phyloP scores from a whole-genome alignment of 305 asterid species.

The Fraxinus albicans region DNA sequence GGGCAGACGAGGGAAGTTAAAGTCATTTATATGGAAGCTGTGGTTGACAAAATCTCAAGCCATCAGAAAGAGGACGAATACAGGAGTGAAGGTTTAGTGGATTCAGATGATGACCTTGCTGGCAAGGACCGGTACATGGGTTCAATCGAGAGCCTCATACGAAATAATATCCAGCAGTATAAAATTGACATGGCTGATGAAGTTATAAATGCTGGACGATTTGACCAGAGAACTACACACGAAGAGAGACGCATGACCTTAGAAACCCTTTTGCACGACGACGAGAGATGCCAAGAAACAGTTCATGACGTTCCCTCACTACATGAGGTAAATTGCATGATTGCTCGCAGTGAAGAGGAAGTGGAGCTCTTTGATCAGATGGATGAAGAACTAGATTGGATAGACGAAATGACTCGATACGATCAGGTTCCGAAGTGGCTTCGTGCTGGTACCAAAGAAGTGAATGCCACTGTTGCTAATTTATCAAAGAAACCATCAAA shows the following conservation, averaged over 20 bases:
- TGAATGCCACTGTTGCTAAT: constrained; percentile 62
- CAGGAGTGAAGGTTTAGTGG: constrained; percentile 68
- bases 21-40: constrained; percentile 98
- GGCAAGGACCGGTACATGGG: constrained; percentile 97
- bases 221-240: constrained; percentile 99
- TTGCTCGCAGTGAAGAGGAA: constrained; percentile 94
- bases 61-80: constrained; percentile 96
- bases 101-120: constrained; percentile 95
- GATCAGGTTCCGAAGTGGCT: constrained; percentile 96
- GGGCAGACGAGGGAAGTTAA: constrained; percentile 99
- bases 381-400: constrained; percentile 98
- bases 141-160: constrained; percentile 92
- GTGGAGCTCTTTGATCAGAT: constrained; percentile 95
- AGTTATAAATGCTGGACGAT: constrained; percentile 98
- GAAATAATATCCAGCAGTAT: constrained; percentile 96
- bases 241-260: constrained; percentile 96
- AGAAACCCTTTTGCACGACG: constrained; percentile 94
- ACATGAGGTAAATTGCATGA: constrained; percentile 97
- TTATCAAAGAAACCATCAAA: constrained; percentile 82
- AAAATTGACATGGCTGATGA: constrained; percentile 99
- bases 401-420: constrained; percentile 84
- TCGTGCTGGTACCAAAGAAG: constrained; percentile 79
- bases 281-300: constrained; percentile 96
- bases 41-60: constrained; percentile 84
- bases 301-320: constrained; percentile 96